Evolutionary conservation across 2,329 filamentous ascomycete genomes (phyloP).

Genomic region (Phaeosphaeria sp.): DNA sequence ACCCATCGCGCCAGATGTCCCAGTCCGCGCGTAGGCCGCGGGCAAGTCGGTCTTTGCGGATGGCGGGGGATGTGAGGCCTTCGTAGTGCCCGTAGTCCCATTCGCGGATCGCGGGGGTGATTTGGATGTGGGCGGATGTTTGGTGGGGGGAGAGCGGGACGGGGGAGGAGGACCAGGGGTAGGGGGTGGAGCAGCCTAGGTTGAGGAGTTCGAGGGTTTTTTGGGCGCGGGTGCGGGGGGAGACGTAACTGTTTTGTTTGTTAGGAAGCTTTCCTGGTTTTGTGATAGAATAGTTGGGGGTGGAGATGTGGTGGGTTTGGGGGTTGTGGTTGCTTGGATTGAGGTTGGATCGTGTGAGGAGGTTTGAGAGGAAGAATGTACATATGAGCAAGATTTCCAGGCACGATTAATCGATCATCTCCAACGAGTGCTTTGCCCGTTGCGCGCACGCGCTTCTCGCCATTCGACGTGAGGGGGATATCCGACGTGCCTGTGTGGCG

Average conservation of each 20-base stretch:
- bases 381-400: slow-evolving; percentile 82
- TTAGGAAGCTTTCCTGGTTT: no score
- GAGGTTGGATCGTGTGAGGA: no score
- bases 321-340: not conserved
- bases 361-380: slow-evolving; percentile 46
- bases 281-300: no score
- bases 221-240: slow-evolving; percentile 83
- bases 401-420: slow-evolving; percentile 82
- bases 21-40: slow-evolving; percentile 66
- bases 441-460: slow-evolving; percentile 60
- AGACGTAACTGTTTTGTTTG: slow-evolving; percentile 73
- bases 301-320: not conserved
- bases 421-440: slow-evolving; percentile 88
- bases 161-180: slow-evolving; percentile 69
- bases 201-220: slow-evolving; percentile 88
- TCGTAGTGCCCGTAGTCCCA: slow-evolving; percentile 72
- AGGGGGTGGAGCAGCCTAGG: slow-evolving; percentile 69
- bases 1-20: slow-evolving; percentile 90
- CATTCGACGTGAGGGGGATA: slow-evolving; percentile 81
- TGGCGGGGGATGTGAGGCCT: slow-evolving; percentile 61
- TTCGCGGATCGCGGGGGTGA: slow-evolving; percentile 62
- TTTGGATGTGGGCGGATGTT: slow-evolving; percentile 53
- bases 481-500: slow-evolving; percentile 81
- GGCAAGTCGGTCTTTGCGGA: slow-evolving; percentile 54
- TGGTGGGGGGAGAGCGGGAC: slow-evolving; percentile 9